Evolutionary conservation across 441 rosid species (phyloP).

Genomic region (Aleurites moluccanus): DNA sequence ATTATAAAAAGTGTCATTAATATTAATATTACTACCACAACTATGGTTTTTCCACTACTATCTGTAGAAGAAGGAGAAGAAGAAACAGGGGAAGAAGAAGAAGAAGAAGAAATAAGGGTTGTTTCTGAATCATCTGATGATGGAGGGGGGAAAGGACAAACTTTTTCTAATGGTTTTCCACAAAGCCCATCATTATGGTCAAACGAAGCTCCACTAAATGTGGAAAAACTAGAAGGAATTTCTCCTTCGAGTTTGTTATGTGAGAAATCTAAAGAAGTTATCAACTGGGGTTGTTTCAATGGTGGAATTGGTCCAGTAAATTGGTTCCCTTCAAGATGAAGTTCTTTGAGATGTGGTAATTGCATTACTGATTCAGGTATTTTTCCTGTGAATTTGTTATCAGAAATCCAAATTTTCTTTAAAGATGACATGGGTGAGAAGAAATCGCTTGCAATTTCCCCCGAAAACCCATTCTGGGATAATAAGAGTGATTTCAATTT

Average conservation of each 20-base stretch:
- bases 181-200: constrained; percentile 54
- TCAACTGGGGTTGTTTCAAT: constrained; percentile 23
- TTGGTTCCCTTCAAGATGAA: constrained; percentile 67
- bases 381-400: constrained; percentile 55
- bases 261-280: constrained; percentile 53
- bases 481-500: constrained; percentile 54
- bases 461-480: constrained; percentile 53
- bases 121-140: neutral
- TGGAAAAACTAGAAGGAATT: constrained; percentile 50
- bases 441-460: constrained; percentile 54
- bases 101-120: neutral
- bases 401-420: constrained; percentile 60
- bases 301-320: constrained; percentile 64
- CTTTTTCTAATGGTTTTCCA: constrained; percentile 43
- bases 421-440: constrained; percentile 54
- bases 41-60: constrained; percentile 10
- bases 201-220: constrained; percentile 39
- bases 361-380: constrained; percentile 59
- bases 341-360: constrained; percentile 46
- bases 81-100: neutral
- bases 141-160: constrained; percentile 30
- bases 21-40: constrained; percentile 25
- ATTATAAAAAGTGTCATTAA: constrained; percentile 33
- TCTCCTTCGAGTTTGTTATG: constrained; percentile 62
- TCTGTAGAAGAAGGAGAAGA: neutral